Evolutionary conservation across 148 eudicot genomes (phyloP), one percentile per base, ranked within the genome.

Genomic region (Fallopia convolvulus): DNA sequence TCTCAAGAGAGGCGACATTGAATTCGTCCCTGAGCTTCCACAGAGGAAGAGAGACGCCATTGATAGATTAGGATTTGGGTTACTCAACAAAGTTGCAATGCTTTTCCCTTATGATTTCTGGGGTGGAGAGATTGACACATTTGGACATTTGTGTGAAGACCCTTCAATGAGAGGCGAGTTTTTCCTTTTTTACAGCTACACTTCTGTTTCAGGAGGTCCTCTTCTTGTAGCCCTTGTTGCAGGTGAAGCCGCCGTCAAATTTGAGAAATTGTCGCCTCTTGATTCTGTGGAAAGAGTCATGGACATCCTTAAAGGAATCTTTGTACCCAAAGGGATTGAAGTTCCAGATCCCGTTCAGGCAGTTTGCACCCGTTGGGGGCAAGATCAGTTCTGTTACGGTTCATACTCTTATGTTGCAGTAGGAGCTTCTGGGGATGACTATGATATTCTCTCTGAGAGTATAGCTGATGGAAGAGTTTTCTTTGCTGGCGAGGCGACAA

Each of bases 401-500:
- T 95, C 99, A 0, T 95, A 95, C 79, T 93, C 99, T 11, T 89
- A 92, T 81, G 99, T 95, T 78, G 90, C 93, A 6, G 85, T 90
- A 72, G 99, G 99, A 46, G 86, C 99, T 26, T 93, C 99, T 2
- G 99, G 99, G 0, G 97, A 95, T 77, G 99, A 95, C 36, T 95
- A 95, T 71, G 99, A 95, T 79, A 87, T 93, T 26, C 94, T 95
- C 17, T 85, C 99, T 0, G 99, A 95, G 87, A 90, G 88, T 76
- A 82, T 92, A 10, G 99, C 90, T 11, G 86, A 89, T 81, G 88
- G 89, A 53, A 84, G 95, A 75, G 89, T 94, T 30, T 94, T 94
- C 81, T 95, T 95, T 83, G 97, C 97, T 0, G 99, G 97, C 70
- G 99, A 95, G 80, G 99, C 99, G 1, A 95, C 99, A 5, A 95